phyloP scores from a whole-genome alignment of 2,329 filamentous ascomycete species.

The Madurella mycetomatis region DNA sequence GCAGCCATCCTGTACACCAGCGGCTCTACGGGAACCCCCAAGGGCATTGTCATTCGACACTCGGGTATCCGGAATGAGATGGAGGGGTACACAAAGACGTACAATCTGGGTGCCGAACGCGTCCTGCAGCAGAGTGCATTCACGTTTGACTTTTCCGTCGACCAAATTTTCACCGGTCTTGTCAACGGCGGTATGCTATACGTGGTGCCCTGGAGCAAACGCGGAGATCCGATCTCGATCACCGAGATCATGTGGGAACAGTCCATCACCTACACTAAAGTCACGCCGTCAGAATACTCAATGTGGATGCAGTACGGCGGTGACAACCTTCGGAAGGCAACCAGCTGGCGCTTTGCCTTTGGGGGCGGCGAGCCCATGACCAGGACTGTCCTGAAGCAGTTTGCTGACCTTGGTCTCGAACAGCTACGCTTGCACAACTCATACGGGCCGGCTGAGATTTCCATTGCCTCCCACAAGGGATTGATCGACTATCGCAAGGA shows the following conservation, averaged over 20 bases:
- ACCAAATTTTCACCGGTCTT: conserved; percentile 31
- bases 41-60: conserved; percentile 51
- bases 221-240: conserved; percentile 33
- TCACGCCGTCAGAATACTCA: conserved; percentile 36
- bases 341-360: conserved; percentile 30
- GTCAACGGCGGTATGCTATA: conserved; percentile 30
- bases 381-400: conserved; percentile 9
- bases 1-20: conserved; percentile 66
- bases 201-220: conserved; percentile 26
- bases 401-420: conserved; percentile 10
- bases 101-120: conserved; percentile 18
- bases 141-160: conserved; percentile 33
- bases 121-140: conserved; percentile 35
- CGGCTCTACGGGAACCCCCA: conserved; percentile 67
- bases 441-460: conserved; percentile 20
- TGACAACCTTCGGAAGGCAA: conserved; percentile 16
- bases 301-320: conserved; percentile 17
- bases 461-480: not conserved
- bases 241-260: conserved; percentile 29
- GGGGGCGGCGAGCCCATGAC: conserved; percentile 31
- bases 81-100: conserved; percentile 12
- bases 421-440: conserved; percentile 14
- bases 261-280: conserved; percentile 31
- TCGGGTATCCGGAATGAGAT: conserved; percentile 16
- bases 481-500: no score